Base-by-base conservation (phyloP, 768 basidiomycete genomes). In the Suillus brevipes region DNA sequence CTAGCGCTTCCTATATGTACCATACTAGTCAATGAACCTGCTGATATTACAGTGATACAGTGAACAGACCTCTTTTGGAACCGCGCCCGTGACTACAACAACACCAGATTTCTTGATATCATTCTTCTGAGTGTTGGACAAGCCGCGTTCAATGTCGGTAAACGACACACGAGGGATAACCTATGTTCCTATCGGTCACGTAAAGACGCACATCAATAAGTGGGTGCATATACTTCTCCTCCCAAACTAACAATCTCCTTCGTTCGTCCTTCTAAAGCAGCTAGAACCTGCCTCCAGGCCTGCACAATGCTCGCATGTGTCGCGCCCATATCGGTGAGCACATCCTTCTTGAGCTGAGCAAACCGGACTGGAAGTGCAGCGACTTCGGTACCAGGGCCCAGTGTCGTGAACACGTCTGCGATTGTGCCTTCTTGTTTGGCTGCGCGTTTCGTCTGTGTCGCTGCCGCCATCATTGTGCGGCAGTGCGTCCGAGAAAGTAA, bases 231-330 rank as follows among this genome's bases (percentile, higher is more conserved):
- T 43, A 88, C 89, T 53, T 82, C 74, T 31, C 79, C 77, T n/a
- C 88, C 84, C 31, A 69, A 73, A 14, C 67, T 66, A 3, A 78
- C 77, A 60, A 92, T 84, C 66, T 85, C 81, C 42, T 81, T 78
- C 0, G 84, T 80, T 3, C 78, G 80, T 6, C 60, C 66, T 65
- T 83, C 78, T 12, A 90, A 78, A 57, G 83, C 85, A 0, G 66
- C 66, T 8, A 90, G 70, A 0, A 91, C 82, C 40, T 84, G 78
- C 50, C 77, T 78, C 89, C 89, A 91, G 53, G 82, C 81, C 66
- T 83, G 74, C 8, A 77, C 66, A 12, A 90, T 72, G 3, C 65
- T 68, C 18, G 63, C 66, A 0, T 67, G 64, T 0, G 64, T 45
- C 4, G 66, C 63, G 2, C 61, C 60, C 64, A 74, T 64, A 12